Evolutionary conservation across 2,329 filamentous ascomycete species (phyloP), one percentile per base, ranked within the genome.

Genomic region (Microcera coccophila): DNA sequence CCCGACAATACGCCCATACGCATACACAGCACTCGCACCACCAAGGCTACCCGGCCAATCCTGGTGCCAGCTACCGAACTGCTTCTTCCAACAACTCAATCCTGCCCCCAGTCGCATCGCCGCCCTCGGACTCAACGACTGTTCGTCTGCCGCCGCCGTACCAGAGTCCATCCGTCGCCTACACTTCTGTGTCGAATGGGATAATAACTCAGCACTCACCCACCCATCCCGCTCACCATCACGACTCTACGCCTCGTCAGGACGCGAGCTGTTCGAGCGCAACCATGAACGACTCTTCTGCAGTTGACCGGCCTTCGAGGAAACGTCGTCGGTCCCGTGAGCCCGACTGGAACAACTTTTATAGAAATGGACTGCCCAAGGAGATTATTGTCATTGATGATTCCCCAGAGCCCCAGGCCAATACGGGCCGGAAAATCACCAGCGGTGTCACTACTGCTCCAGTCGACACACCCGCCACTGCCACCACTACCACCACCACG

Each of bases 301-400:
- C 61, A 49, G 57, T 62, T 39, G 53, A 62, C 20, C 53, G 60
- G 38, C 55, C 58, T 10, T 63, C 65, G 26, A 61, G 73, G 52
- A 81, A 81, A 62, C 72, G 76, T 52, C 72, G 77, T 52, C 75
- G 76, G 47, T 79, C 75, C 49, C 77, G 76, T 62, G 75, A 81
- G 53, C 85, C 86, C 38, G 83, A 93, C 66, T 93, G 87, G 87
- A 74, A 78, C 44, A 80, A 77, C 51, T 93, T 90, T 61, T 91
- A 90, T 65, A 85, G 84, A 62, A 90, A 91, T 64, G 87, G 87
- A 4, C 70, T 90, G 19, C 87, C 87, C 18, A 85, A 88, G 62
- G 87, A 93, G 69, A 82, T 93, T 61, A 91, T 93, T 60, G 82
- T 91, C 57, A 93, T 93, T 58, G 81, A 85, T 64, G 84, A 90